Evolutionary conservation across 2,329 filamentous ascomycete species (phyloP).

Genomic region (Aspergillus neotritici): DNA sequence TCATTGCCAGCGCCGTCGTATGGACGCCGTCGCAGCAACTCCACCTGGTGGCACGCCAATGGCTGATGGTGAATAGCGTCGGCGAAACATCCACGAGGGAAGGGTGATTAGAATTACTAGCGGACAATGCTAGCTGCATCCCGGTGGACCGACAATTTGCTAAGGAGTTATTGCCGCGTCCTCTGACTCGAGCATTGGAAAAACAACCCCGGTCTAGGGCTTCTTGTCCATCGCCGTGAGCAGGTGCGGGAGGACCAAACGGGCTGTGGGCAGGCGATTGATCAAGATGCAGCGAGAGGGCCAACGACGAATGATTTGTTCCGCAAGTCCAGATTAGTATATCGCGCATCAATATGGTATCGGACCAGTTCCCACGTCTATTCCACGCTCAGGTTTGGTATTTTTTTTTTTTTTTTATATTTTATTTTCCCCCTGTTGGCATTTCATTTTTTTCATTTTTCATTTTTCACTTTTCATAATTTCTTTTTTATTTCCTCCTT

Average conservation of each 20-base stretch:
- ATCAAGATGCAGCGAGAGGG: slow-evolving; percentile 4
- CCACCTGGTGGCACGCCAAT: slow-evolving; percentile 17
- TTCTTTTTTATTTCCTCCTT: background rate
- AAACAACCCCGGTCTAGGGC: slow-evolving; percentile 5
- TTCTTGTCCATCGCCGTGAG: slow-evolving; percentile 3
- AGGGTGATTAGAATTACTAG: slow-evolving; percentile 16
- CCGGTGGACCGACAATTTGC: slow-evolving; percentile 15
- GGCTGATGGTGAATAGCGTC: slow-evolving; percentile 13
- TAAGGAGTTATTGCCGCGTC: slow-evolving; percentile 12
- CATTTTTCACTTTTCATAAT: background rate
- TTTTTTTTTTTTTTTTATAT: background rate
- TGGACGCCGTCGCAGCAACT: slow-evolving; percentile 18
- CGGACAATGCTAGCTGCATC: slow-evolving; percentile 16
- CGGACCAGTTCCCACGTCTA: slow-evolving; percentile 6
- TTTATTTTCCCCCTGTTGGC: background rate
- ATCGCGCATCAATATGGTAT: slow-evolving; percentile 10
- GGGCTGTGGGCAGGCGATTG: slow-evolving; percentile 1
- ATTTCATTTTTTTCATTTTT: slow-evolving; percentile 3
- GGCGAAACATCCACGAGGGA: slow-evolving; percentile 20
- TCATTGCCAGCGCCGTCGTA: slow-evolving; percentile 17
- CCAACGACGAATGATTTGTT: background rate
- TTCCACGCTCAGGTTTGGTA: background rate
- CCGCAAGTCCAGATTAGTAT: slow-evolving; percentile 5
- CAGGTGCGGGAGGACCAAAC: slow-evolving; percentile 3
- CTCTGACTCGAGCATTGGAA: slow-evolving; percentile 13